These are phyloP conservation scores for Fusarium poae DNA, from an alignment of 2,329 filamentous ascomycete species.

Conservation along the genomic window DNA sequence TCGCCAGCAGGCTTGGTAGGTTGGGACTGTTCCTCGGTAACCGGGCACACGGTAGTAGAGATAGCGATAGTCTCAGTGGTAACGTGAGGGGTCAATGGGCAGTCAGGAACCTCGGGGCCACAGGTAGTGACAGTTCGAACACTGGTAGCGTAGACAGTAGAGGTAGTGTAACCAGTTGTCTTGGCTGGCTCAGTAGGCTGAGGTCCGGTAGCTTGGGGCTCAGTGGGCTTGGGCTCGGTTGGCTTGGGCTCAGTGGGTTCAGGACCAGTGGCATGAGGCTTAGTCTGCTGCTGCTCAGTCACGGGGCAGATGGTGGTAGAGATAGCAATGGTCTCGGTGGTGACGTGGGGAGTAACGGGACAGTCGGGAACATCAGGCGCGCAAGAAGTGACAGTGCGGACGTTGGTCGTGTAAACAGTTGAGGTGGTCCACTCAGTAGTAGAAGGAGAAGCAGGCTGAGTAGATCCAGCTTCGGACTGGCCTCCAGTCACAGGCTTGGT, in stretches of 20 bases:
- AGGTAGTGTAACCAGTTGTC: constrained; percentile 31
- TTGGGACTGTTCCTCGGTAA: constrained; percentile 15
- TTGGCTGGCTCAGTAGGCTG: constrained; percentile 21
- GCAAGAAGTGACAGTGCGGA: constrained; percentile 38
- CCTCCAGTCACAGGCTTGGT: constrained; percentile 20
- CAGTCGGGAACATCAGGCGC: constrained; percentile 22
- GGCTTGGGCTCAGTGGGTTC: constrained; percentile 9
- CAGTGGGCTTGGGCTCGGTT: constrained; percentile 8
- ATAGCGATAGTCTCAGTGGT: constrained; percentile 30
- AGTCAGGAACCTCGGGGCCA: constrained; percentile 7
- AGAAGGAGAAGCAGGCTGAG: constrained; percentile 12
- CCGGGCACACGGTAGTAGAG: constrained; percentile 35
- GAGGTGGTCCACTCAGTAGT: constrained; percentile 38
- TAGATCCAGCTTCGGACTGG: constrained; percentile 15
- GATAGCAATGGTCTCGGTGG: constrained; percentile 34
- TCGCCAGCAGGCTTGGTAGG: constrained; percentile 10
- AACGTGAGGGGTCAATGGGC: constrained; percentile 17
- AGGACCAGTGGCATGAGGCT: constrained; percentile 6
- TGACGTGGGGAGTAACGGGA: constrained; percentile 24
- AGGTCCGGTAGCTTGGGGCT: constrained; percentile 11
- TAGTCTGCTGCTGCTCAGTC: constrained; percentile 28
- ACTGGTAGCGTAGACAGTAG: constrained; percentile 37
- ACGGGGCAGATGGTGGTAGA: constrained; percentile 37
- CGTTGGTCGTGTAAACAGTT: constrained; percentile 37
- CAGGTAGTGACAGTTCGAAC: constrained; percentile 41